Conservation (phyloP, 495 filamentous ascomycete species). For the Daldinia loculata region DNA sequence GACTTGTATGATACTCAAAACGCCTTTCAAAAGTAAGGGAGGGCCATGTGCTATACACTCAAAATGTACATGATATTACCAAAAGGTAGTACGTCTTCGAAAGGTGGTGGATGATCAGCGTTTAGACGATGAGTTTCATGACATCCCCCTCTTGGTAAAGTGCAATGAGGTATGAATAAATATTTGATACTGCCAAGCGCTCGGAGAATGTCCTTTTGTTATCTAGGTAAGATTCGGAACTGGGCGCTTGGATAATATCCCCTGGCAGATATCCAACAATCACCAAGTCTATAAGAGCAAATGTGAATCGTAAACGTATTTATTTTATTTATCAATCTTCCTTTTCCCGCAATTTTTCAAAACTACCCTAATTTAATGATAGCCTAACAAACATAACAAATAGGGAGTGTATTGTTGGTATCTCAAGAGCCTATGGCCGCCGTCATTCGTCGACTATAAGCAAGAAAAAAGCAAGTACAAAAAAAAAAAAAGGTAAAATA, state of each 20-base stretch:
- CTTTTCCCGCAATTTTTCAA: constrained; percentile 22
- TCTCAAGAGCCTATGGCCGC: constrained; percentile 37
- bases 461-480: constrained; percentile 20
- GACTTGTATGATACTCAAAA: constrained; percentile 43
- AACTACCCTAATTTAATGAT: constrained; percentile 14
- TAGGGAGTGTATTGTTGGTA: constrained; percentile 40
- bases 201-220: not conserved
- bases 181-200: not conserved
- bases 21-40: constrained; percentile 23
- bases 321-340: constrained; percentile 32
- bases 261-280: not conserved
- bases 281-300: not conserved
- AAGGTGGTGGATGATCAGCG: not conserved
- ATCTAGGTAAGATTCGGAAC: not conserved
- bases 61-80: constrained; percentile 26
- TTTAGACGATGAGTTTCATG: not conserved
- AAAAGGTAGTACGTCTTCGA: not conserved
- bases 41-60: constrained; percentile 33
- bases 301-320: constrained; percentile 12
- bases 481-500: constrained; percentile 20
- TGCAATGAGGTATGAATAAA: not conserved
- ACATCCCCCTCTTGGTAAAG: not conserved
- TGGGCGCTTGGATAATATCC: constrained; percentile 8
- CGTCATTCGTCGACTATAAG: constrained; percentile 22
- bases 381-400: constrained; percentile 17